phyloP scores from a whole-genome alignment of 192 early-diverging fungal genomes.

The Rhizophagus sp. region DNA sequence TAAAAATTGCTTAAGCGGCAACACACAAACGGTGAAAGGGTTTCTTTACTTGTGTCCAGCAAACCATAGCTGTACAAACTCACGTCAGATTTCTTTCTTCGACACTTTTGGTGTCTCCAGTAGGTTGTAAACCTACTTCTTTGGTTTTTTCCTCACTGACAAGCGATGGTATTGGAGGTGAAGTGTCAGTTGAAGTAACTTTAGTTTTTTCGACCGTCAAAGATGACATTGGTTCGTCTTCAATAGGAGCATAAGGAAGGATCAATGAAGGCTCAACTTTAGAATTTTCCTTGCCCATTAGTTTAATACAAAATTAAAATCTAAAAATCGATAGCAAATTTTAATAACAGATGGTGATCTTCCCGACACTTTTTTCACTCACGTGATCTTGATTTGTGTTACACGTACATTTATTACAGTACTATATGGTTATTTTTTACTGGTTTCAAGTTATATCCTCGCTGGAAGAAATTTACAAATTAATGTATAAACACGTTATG shows the following conservation, averaged over 20 bases:
- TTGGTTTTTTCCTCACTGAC: not conserved
- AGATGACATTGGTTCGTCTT: slow-evolving; percentile 16
- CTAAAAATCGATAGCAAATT: no score
- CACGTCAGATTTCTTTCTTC: slow-evolving; percentile 31
- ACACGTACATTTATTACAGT: no score
- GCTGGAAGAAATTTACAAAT: no score
- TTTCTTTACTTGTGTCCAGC: not conserved
- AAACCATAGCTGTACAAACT: not conserved
- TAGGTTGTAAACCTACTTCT: slow-evolving; percentile 7
- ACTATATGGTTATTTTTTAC: no score
- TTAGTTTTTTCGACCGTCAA: not conserved
- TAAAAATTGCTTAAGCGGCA: not conserved
- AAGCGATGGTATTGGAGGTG: slow-evolving; percentile 11
- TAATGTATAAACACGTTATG: no score
- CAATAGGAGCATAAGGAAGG: slow-evolving; percentile 5
- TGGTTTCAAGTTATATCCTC: no score
- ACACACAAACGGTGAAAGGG: not conserved
- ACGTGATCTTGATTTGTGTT: no score
- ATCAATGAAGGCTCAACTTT: not conserved
- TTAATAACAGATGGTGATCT: no score
- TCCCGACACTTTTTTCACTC: no score
- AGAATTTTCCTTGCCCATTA: slow-evolving; percentile 13
- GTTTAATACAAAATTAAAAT: not conserved
- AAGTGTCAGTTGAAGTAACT: slow-evolving; percentile 14
- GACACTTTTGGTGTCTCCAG: not conserved